Conservation (phyloP, 306 rosid species). For the Urtica urens region DNA sequence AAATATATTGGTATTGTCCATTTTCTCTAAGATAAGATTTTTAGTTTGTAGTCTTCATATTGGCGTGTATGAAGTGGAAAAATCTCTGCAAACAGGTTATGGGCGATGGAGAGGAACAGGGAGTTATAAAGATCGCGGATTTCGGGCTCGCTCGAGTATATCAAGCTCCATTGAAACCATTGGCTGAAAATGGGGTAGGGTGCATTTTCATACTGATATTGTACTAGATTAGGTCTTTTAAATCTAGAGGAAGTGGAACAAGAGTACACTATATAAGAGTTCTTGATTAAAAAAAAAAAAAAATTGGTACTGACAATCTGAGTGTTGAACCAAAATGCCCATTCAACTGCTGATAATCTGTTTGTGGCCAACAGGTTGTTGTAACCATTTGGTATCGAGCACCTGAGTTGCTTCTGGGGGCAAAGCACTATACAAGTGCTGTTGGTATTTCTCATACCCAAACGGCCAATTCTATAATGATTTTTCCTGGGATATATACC, state of each 20-base stretch:
- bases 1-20: slow-evolving; percentile 89
- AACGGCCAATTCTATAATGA: neutral
- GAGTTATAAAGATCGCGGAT: slow-evolving; percentile 88
- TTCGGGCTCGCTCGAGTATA: slow-evolving; percentile 98
- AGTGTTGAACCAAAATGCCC: neutral
- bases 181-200: slow-evolving; percentile 73
- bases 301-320: neutral
- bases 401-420: slow-evolving; percentile 98
- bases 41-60: slow-evolving; percentile 1
- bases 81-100: slow-evolving; percentile 48
- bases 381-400: slow-evolving; percentile 99
- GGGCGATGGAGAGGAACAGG: slow-evolving; percentile 94
- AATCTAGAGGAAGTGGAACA: too few species aligned
- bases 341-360: neutral
- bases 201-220: slow-evolving; percentile 17
- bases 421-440: slow-evolving; percentile 97
- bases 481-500: neutral
- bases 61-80: neutral
- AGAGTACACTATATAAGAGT: too few species aligned
- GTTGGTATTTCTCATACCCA: slow-evolving; percentile 58
- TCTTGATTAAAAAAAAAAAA: too few species aligned
- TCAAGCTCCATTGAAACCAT: slow-evolving; percentile 81
- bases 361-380: slow-evolving; percentile 58
- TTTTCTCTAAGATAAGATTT: neutral
- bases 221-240: too few species aligned